Conservation (phyloP, 1,284 basidiomycete genomes). For the Neolentinus lepideus region DNA sequence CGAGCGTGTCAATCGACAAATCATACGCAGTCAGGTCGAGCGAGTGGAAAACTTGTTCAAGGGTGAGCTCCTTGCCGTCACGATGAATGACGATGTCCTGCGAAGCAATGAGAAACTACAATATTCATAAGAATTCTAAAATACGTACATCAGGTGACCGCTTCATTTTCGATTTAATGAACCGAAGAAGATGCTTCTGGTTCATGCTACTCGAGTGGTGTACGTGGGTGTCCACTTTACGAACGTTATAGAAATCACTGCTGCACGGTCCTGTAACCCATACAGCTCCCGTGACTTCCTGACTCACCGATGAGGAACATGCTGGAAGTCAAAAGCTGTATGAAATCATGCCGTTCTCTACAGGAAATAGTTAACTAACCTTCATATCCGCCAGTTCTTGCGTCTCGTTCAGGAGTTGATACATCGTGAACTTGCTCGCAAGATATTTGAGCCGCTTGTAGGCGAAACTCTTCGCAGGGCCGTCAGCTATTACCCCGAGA, state of each 20-base stretch:
- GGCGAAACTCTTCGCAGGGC: conserved; percentile 95
- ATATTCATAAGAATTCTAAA: too few relatives aligned
- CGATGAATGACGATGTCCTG: conserved; percentile 96
- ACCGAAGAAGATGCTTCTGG: conserved; percentile 98
- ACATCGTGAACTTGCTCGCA: conserved; percentile 94
- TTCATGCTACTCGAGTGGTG: conserved; percentile 99
- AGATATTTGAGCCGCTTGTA: conserved; percentile 92
- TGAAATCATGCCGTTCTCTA: conserved; percentile 9
- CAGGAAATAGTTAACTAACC: conserved; percentile 32
- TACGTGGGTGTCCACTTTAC: conserved; percentile 98
- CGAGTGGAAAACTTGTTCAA: conserved; percentile 93
- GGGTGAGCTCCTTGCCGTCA: conserved; percentile 85
- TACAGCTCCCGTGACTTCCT: neutral
- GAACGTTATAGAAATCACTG: conserved; percentile 97
- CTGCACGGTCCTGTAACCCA: neutral
- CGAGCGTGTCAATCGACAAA: conserved; percentile 96
- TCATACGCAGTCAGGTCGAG: conserved; percentile 96
- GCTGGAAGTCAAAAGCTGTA: conserved; percentile 26
- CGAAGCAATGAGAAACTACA: too few relatives aligned
- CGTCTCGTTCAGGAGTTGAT: conserved; percentile 88
- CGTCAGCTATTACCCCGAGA: conserved; percentile 82
- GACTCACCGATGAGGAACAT: conserved; percentile 64
- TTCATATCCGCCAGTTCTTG: conserved; percentile 98
- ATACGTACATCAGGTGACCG: conserved; percentile 65
- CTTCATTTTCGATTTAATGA: conserved; percentile 98